phyloP scores from a whole-genome alignment of 352 stramenopile genomes.

The Phytophthora hibernalis region DNA sequence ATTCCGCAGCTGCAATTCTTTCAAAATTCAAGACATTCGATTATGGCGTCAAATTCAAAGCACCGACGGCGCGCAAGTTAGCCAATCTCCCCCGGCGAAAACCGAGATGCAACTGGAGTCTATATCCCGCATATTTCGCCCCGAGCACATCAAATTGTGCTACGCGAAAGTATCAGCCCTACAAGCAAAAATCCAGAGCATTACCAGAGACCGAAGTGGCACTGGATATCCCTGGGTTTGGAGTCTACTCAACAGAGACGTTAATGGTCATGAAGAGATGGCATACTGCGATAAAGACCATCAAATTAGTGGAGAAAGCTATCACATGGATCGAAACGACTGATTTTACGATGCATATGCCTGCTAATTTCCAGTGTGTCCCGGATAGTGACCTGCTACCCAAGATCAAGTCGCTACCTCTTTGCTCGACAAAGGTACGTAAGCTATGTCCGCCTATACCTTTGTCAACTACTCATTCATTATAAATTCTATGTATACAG shows the following conservation, averaged over 20 bases:
- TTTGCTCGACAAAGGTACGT: neutral
- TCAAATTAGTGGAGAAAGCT: neutral
- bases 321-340: neutral
- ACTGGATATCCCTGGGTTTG: no score
- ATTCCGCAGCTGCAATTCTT: no score
- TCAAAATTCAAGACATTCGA: no score
- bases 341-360: neutral
- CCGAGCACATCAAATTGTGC: constrained; percentile 1
- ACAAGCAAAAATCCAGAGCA: neutral
- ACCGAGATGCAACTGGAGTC: neutral
- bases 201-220: constrained; percentile 4
- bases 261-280: no score
- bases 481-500: neutral
- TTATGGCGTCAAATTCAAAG: no score
- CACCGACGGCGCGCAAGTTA: neutral
- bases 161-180: constrained; percentile 3
- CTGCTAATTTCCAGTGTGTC: neutral
- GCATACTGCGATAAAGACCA: neutral
- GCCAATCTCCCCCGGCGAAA: neutral
- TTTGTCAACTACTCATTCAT: neutral
- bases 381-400: neutral
- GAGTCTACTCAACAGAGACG: no score
- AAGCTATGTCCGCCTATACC: neutral
- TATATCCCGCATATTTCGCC: neutral
- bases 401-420: neutral